Evolutionary conservation across 305 asterid species (phyloP).

Genomic region (Fraxinus velutina): DNA sequence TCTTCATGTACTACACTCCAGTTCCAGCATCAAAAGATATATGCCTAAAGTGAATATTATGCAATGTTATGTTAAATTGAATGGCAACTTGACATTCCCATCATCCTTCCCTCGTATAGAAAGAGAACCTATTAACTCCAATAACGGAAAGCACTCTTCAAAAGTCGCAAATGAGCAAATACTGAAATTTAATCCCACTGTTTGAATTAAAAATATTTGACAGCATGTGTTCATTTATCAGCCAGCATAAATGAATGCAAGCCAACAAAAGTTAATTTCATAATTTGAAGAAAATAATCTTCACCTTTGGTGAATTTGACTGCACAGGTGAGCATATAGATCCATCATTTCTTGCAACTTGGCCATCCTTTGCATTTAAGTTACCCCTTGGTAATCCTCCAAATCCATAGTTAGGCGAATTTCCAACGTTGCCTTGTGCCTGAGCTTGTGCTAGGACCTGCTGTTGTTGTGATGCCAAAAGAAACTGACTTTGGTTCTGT

Average conservation of each 20-base stretch:
- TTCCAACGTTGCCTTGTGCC: constrained; percentile 82
- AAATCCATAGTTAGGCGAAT: constrained; percentile 64
- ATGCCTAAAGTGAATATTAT: not conserved
- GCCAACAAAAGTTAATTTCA: constrained; percentile 14
- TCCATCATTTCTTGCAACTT: constrained; percentile 87
- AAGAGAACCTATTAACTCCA: not conserved
- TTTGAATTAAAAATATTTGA: constrained; percentile 11
- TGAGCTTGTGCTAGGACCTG: constrained; percentile 93
- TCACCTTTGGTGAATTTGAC: constrained; percentile 88
- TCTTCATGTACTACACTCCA: not conserved
- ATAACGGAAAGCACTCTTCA: not conserved
- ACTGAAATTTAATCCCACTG: not conserved
- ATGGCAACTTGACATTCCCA: not conserved
- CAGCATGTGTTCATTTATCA: not conserved
- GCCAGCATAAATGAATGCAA: constrained; percentile 15
- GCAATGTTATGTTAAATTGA: not conserved
- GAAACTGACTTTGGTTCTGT: constrained; percentile 75
- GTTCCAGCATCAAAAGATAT: not conserved
- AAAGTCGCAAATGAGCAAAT: constrained; percentile 15
- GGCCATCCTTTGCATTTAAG: constrained; percentile 76
- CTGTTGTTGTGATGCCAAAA: constrained; percentile 84
- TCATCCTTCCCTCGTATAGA: not conserved
- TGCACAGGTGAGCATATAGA: constrained; percentile 78
- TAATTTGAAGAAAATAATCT: constrained; percentile 17
- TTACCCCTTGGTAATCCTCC: constrained; percentile 84